Base-by-base conservation (phyloP, 768 basidiomycete species). In the Coprinellus aureogranulatus region DNA sequence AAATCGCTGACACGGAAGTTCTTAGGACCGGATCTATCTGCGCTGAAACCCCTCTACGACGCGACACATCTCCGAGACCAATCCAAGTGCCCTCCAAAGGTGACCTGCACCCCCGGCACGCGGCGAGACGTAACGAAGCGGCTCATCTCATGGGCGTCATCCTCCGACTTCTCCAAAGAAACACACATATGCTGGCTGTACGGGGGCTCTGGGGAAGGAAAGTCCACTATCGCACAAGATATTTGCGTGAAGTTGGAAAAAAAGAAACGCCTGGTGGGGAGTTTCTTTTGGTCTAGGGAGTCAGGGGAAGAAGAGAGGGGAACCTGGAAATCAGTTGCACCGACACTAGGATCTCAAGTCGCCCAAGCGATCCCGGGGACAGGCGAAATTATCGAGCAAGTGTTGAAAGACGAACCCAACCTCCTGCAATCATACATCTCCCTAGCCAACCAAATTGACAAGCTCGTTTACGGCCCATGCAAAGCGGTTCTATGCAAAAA, bases 191-290 rank as follows among this genome's bases (percentile, higher is more conserved):
- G 61, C 26, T 67, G 65, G 63, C 22, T 67, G 1, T 31, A 60
- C 30, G 65, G 63, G 3, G 56, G 63, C 3, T 60, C 57, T 11
- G 65, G 65, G 14, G 56, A 55, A 12, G 65, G 65, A 6, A 66
- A 66, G 51, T 62, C 63, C 2, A 58, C 62, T 12, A 58, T 65
- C 12, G 58, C 60, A 3, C 62, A 62, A 26, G 54, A 54, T 2
- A 57, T 64, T 11, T 61, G 61, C 9, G 59, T 61, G 14, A 22
- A 30, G 16, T 57, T 53, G 18, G 14, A 54, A 3, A 48, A 54
- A 25, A 26, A 10, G 14, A 54, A 51, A 6, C 23, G 23, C 10
- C 40, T 64, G 16, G 59, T 39, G 0, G 63, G 54, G 18, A 54
- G 52, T 28, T 64, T 62, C 57, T 66, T 62, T 45, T 66, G 60